Base-by-base conservation (phyloP, 2,329 filamentous ascomycete genomes). In the Aureobasidium sp. region DNA sequence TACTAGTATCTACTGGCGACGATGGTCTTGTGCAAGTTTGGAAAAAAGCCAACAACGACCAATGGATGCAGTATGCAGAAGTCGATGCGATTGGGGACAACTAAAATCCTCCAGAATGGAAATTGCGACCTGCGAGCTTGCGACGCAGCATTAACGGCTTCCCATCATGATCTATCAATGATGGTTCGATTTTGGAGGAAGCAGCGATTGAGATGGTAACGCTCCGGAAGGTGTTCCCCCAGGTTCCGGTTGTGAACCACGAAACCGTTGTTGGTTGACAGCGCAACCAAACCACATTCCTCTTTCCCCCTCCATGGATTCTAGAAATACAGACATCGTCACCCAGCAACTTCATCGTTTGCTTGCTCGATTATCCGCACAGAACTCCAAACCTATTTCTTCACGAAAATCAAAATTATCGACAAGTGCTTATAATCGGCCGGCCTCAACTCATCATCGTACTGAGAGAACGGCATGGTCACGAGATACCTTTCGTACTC, bases 1-100 rank as follows among this genome's bases (percentile, higher is more conserved):
- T 95, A 16, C 81, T 95, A 10, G 89, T 92, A 1, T 92, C 90
- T 47, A 92, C 92, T 1, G 92, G 92, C 4, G 93, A 95, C 69
- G 92, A 95, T 75, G 93, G 91, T 15, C 87, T 78, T 9, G 79
- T 84, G 33, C 77, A 81, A 50, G 78, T 83, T 20, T 85, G 83
- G 82, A 84, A 84, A 75, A 84, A 81, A 74, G 79, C 79, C 11
- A 74, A 80, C 59, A 81, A 82, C 54, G 81, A 80, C 40, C 78
- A 80, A 63, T 85, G 83, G 83, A 71, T 80, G 8, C 82, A 84
- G 69, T 83, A 82, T 65, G 79, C 81, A 16, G 81, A 84, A 71
- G 81, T 85, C 43, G 81, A 84, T 67, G 78, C 77, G 13, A 65
- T 61, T 13, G 66, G 56, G 20, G 62, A 70, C 18, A 54, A 61